Evolutionary conservation across 768 basidiomycete species (phyloP).

Genomic region (Gloeophyllum trabeum): DNA sequence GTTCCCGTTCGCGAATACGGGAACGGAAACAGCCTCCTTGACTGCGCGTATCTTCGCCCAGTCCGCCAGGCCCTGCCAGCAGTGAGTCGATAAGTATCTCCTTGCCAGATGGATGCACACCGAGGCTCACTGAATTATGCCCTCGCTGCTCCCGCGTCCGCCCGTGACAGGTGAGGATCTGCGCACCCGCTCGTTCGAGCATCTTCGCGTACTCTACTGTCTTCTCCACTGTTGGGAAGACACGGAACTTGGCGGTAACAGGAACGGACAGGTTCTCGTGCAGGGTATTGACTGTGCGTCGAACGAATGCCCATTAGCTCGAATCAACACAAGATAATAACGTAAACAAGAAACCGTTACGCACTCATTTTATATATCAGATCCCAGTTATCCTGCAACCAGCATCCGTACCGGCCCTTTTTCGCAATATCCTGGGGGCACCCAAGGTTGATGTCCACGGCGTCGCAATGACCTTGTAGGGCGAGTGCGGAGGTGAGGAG

Average conservation of each 20-base stretch:
- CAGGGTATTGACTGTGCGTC: constrained; percentile 62
- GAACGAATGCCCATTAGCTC: not conserved
- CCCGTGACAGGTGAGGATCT: constrained; percentile 91
- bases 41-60: constrained; percentile 88
- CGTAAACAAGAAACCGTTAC: constrained; percentile 12
- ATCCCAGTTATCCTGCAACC: constrained; percentile 93
- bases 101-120: not conserved
- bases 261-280: constrained; percentile 82
- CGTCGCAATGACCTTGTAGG: constrained; percentile 78
- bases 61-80: constrained; percentile 65
- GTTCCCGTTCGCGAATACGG: constrained; percentile 97
- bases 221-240: constrained; percentile 76
- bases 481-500: constrained; percentile 69
- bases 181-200: constrained; percentile 91
- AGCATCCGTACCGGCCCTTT: constrained; percentile 79
- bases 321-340: not conserved
- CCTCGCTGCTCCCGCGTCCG: constrained; percentile 88
- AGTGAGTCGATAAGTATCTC: not conserved
- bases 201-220: constrained; percentile 93
- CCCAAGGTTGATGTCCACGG: constrained; percentile 88
- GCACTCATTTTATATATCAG: constrained; percentile 70
- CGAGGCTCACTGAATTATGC: constrained; percentile 49
- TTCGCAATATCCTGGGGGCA: constrained; percentile 95
- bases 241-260: constrained; percentile 93
- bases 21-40: constrained; percentile 80